Percentiles rank a stretch among this genome's conserved stretches.
phyloP scores from a whole-genome alignment of 495 filamentous ascomycete species.

The Penicillium ucsense region DNA sequence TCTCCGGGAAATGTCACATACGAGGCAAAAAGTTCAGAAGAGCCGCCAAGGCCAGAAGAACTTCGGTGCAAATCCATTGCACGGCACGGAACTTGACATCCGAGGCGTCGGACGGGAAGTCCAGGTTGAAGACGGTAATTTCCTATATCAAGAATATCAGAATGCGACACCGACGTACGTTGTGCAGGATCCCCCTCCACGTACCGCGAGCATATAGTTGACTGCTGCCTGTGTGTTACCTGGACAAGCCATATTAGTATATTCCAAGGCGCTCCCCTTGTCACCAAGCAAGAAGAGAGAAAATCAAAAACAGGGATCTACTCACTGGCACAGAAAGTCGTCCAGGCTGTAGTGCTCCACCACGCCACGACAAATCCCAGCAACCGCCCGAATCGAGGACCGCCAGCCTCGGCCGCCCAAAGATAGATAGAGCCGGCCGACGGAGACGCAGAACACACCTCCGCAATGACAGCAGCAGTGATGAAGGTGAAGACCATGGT shows the following conservation, averaged over 20 bases:
- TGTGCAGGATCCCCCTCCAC: neutral
- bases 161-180: neutral
- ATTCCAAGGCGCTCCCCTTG: too few relatives aligned
- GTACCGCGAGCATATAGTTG: conserved; percentile 46
- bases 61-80: conserved; percentile 46
- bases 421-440: conserved; percentile 48
- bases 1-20: conserved; percentile 11
- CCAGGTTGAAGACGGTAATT: conserved; percentile 42
- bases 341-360: conserved; percentile 54
- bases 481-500: conserved; percentile 49
- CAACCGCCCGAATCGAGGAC: conserved; percentile 41
- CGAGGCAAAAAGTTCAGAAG: conserved; percentile 37
- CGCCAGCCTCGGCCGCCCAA: conserved; percentile 48
- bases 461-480: conserved; percentile 46
- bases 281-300: too few relatives aligned
- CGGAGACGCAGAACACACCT: conserved; percentile 46
- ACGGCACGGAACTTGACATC: conserved; percentile 44
- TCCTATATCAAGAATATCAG: conserved; percentile 21
- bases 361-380: conserved; percentile 48
- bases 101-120: conserved; percentile 37
- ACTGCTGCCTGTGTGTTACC: conserved; percentile 42
- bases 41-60: conserved; percentile 37
- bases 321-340: conserved; percentile 43
- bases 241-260: conserved; percentile 4
- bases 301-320: too few relatives aligned